Evolutionary conservation across 768 basidiomycete species (phyloP).

Genomic region (Albatrellus ellisii): DNA sequence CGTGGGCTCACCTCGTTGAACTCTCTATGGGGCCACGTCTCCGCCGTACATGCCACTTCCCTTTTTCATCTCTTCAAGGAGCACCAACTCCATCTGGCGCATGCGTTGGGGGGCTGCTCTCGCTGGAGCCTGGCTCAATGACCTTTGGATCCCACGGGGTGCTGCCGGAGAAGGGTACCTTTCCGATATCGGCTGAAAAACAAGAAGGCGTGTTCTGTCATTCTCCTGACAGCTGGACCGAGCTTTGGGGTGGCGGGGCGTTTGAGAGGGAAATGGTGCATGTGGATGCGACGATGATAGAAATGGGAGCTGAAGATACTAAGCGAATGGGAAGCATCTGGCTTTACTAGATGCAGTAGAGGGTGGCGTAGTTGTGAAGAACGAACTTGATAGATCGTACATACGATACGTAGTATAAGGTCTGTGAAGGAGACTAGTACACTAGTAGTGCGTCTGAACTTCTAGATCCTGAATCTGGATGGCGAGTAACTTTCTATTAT

Average conservation of each 20-base stretch:
- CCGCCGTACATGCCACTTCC: conserved; percentile 33
- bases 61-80: conserved; percentile 36
- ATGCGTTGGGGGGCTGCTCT: conserved; percentile 27
- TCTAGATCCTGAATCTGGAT: too few relatives aligned
- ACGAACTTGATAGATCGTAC: too few relatives aligned
- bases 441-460: too few relatives aligned
- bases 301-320: too few relatives aligned
- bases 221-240: conserved; percentile 23
- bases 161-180: conserved; percentile 19
- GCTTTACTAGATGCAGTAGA: too few relatives aligned
- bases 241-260: conserved; percentile 24
- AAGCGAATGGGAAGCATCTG: too few relatives aligned
- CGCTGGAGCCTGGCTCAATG: conserved; percentile 29
- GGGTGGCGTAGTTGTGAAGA: too few relatives aligned
- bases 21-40: conserved; percentile 29
- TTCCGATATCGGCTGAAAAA: background rate
- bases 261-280: conserved; percentile 23
- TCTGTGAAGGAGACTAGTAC: too few relatives aligned
- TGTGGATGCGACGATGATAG: conserved; percentile 12
- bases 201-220: conserved; percentile 20
- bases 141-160: conserved; percentile 32
- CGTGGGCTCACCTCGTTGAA: conserved; percentile 25
- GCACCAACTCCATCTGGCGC: conserved; percentile 28
- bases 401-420: too few relatives aligned
- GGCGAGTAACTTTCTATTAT: too few relatives aligned